phyloP scores from a whole-genome alignment of 768 basidiomycete genomes.

The Tricholoma sp. region DNA sequence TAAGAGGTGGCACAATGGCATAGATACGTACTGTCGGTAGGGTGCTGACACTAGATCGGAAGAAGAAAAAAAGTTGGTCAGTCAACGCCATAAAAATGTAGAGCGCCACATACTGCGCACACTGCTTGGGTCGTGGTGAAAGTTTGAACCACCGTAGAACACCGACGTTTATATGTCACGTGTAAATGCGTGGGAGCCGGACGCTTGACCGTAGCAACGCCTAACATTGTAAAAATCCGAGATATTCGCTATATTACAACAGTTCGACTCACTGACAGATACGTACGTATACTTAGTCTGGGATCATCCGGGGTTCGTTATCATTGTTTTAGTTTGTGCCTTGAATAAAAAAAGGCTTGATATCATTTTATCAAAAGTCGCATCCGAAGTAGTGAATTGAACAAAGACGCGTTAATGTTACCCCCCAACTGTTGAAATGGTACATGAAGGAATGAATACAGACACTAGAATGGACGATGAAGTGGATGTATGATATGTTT shows the following conservation, averaged over 20 bases:
- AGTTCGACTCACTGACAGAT: no score
- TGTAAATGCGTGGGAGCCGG: background rate
- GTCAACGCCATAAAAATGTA: conserved; percentile 7
- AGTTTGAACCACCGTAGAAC: conserved; percentile 1
- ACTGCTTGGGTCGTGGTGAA: background rate
- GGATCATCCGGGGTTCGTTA: background rate
- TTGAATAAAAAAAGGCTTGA: background rate
- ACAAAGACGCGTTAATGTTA: no score
- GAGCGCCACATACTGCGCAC: conserved; percentile 11
- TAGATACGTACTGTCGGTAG: conserved; percentile 54
- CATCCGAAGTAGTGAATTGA: no score
- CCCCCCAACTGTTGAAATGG: no score
- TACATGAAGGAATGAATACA: background rate
- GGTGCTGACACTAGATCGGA: conserved; percentile 47
- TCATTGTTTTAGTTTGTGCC: background rate
- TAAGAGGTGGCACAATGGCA: conserved; percentile 23
- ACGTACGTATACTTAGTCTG: background rate
- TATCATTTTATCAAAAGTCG: background rate
- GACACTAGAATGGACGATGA: background rate
- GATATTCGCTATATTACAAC: no score
- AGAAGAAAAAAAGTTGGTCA: background rate
- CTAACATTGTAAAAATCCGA: no score
- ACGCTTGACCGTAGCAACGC: no score
- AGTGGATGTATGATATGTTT: background rate
- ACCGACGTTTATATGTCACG: background rate